Conservation (phyloP, 2,329 filamentous ascomycete genomes). For the Pseudopyrenochaeta lycopersici region DNA sequence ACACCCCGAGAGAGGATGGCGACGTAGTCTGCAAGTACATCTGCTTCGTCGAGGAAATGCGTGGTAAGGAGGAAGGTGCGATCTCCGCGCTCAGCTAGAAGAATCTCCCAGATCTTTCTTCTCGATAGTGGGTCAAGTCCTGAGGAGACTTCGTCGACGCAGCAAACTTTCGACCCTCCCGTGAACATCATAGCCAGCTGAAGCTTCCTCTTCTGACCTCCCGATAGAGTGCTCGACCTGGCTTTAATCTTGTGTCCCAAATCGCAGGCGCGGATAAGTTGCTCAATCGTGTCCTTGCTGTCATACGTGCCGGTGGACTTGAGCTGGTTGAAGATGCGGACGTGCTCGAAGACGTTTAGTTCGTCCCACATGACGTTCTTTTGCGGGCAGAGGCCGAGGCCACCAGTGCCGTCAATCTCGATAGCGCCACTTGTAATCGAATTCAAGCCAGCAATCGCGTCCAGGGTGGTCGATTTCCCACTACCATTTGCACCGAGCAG, state of each 20-base stretch:
- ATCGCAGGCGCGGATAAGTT: slow-evolving; percentile 76
- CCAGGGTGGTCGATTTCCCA: slow-evolving; percentile 89
- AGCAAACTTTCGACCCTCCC: slow-evolving; percentile 86
- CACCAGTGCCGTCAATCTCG: slow-evolving; percentile 77
- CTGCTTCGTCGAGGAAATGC: slow-evolving; percentile 93
- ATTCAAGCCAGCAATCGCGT: slow-evolving; percentile 85
- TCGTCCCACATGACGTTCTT: slow-evolving; percentile 95
- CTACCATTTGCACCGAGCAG: slow-evolving; percentile 89
- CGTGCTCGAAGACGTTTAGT: slow-evolving; percentile 84
- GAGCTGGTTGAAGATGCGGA: slow-evolving; percentile 82
- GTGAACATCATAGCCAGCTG: slow-evolving; percentile 96
- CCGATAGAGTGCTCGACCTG: slow-evolving; percentile 79
- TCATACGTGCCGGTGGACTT: slow-evolving; percentile 68
- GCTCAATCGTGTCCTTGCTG: slow-evolving; percentile 65
- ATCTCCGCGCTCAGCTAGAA: slow-evolving; percentile 81
- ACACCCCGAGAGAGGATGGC: slow-evolving; percentile 86
- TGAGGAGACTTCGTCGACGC: slow-evolving; percentile 89
- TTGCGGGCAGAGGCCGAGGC: slow-evolving; percentile 87
- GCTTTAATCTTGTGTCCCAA: slow-evolving; percentile 77
- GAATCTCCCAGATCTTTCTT: slow-evolving; percentile 92
- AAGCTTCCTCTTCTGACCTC: slow-evolving; percentile 90
- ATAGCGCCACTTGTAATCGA: slow-evolving; percentile 80
- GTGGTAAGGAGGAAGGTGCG: slow-evolving; percentile 89
- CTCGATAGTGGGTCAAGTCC: slow-evolving; percentile 87
- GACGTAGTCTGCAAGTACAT: slow-evolving; percentile 87